These are phyloP conservation scores for Termitomyces bulborhizus DNA, from an alignment of 768 basidiomycete species.

Conservation along the genomic window DNA sequence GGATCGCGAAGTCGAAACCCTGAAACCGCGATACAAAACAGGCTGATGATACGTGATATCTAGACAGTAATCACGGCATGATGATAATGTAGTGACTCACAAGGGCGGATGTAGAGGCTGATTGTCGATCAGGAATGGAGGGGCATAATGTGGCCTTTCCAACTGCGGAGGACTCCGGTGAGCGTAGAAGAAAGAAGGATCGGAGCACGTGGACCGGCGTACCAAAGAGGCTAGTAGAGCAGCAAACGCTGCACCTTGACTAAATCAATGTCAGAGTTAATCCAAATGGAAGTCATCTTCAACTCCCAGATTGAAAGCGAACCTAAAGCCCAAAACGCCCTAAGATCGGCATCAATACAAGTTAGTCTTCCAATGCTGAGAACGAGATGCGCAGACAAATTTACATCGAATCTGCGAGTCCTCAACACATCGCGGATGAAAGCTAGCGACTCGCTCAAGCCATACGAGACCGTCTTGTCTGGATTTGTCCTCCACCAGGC, in stretches of 20 bases:
- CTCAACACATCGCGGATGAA: conserved; percentile 51
- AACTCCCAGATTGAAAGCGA: conserved; percentile 4
- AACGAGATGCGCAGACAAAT: conserved; percentile 18
- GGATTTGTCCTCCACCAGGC: conserved; percentile 66
- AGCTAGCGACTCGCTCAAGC: conserved; percentile 53
- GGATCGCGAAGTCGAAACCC: conserved; percentile 58
- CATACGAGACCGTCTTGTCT: conserved; percentile 43
- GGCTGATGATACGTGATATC: conserved; percentile 26
- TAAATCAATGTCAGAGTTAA: conserved; percentile 16
- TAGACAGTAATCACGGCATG: neutral
- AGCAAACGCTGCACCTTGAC: conserved; percentile 77
- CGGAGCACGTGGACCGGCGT: conserved; percentile 16
- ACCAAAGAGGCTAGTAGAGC: conserved; percentile 67
- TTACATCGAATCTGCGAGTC: conserved; percentile 60
- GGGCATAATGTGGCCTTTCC: conserved; percentile 41
- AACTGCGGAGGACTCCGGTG: conserved; percentile 20
- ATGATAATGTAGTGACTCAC: conserved; percentile 30
- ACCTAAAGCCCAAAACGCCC: conserved; percentile 84
- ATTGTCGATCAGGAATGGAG: conserved; percentile 57
- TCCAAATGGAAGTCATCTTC: neutral
- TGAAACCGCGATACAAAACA: conserved; percentile 71
- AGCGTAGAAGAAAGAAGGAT: neutral
- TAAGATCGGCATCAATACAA: conserved; percentile 18
- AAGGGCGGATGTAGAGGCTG: conserved; percentile 69
- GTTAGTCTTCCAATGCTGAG: conserved; percentile 5